Conservation (phyloP, 1,139 yeast genomes). For the Wickerhamiella pararugosa region DNA sequence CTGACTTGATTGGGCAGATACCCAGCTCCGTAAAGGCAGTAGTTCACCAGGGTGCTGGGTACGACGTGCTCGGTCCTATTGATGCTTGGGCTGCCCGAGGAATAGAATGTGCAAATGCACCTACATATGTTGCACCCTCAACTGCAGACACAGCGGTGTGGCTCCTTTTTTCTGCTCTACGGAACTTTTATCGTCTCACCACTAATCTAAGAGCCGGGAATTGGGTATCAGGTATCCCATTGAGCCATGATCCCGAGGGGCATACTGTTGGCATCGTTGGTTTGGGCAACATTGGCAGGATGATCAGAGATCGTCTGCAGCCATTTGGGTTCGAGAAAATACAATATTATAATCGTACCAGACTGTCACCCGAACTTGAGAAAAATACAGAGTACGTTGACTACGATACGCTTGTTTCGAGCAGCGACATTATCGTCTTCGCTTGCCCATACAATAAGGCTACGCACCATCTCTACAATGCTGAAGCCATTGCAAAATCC, state of each 20-base stretch:
- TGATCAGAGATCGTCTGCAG: conserved; percentile 42
- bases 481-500: conserved; percentile 38
- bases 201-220: conserved; percentile 37
- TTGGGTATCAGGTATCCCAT: conserved; percentile 32
- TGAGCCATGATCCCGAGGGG: conserved; percentile 43
- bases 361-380: conserved; percentile 40
- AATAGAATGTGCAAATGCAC: conserved; percentile 60
- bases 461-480: conserved; percentile 46
- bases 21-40: conserved; percentile 29
- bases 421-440: conserved; percentile 44
- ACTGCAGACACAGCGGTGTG: conserved; percentile 73
- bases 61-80: conserved; percentile 46
- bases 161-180: conserved; percentile 47
- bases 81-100: conserved; percentile 31
- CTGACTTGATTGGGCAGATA: conserved; percentile 33
- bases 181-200: conserved; percentile 43
- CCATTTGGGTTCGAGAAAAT: conserved; percentile 52
- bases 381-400: conserved; percentile 36
- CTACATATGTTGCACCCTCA: conserved; percentile 57
- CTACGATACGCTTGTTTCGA: conserved; percentile 37
- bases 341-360: conserved; percentile 45
- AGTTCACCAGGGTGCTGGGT: conserved; percentile 57
- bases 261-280: conserved; percentile 55
- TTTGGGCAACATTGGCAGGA: conserved; percentile 66
- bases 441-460: conserved; percentile 45